Evolutionary conservation across 257 asterid genomes (phyloP).

Genomic region (Ilex asprella): DNA sequence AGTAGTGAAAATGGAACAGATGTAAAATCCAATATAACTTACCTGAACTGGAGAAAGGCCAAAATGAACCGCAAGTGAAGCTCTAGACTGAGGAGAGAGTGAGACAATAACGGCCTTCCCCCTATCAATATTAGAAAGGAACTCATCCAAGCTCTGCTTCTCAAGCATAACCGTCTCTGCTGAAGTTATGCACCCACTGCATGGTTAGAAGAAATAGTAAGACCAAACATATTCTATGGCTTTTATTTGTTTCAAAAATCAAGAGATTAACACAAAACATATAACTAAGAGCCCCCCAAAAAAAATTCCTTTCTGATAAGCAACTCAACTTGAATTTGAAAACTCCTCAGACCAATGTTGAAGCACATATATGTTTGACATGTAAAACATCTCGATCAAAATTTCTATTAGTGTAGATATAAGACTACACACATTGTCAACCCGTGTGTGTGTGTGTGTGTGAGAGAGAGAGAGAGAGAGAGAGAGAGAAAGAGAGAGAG

Average conservation of each 20-base stretch:
- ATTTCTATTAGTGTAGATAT: too few species aligned
- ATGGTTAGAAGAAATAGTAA: slow-evolving; percentile 24
- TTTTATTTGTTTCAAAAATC: background rate
- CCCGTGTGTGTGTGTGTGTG: background rate
- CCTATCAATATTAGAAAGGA: slow-evolving; percentile 49
- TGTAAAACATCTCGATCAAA: too few species aligned
- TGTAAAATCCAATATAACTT: background rate
- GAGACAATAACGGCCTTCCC: slow-evolving; percentile 80
- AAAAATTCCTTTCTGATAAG: too few species aligned
- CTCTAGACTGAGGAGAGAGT: slow-evolving; percentile 92
- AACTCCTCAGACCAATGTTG: too few species aligned
- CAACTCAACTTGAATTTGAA: too few species aligned
- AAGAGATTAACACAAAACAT: background rate
- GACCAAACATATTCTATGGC: background rate
- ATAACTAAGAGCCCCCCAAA: too few species aligned
- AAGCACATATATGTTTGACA: too few species aligned
- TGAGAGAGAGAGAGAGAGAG: background rate
- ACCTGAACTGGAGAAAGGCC: slow-evolving; percentile 78
- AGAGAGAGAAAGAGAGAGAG: background rate
- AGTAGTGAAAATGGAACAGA: too few species aligned
- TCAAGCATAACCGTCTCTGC: slow-evolving; percentile 99
- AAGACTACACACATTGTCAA: background rate
- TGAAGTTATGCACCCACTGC: slow-evolving; percentile 96
- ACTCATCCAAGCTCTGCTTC: slow-evolving; percentile 95
- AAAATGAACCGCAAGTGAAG: slow-evolving; percentile 88